Percentiles rank a stretch among this genome's conserved stretches.
Conservation (phyloP, 495 filamentous ascomycete species). For the Annulohypoxylon maeteangense region DNA sequence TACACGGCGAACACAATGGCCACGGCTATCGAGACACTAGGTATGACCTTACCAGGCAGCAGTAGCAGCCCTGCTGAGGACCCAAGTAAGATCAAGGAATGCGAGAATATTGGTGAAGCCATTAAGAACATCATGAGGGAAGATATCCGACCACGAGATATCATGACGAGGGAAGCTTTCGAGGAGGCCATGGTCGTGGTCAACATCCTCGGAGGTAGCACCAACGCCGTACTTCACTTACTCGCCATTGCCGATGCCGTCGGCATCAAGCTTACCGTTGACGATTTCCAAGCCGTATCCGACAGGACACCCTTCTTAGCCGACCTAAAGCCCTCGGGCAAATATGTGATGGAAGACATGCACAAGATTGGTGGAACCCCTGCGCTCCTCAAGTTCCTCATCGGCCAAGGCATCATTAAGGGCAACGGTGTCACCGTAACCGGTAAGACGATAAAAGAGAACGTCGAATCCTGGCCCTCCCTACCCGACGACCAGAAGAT, state of each 20-base stretch:
- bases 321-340: conserved; percentile 96
- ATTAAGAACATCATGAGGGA: conserved; percentile 87
- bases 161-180: conserved; percentile 90
- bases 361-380: conserved; percentile 92
- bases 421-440: conserved; percentile 92
- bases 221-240: conserved; percentile 95
- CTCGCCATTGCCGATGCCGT: conserved; percentile 96
- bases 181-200: conserved; percentile 97
- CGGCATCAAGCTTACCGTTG: conserved; percentile 91
- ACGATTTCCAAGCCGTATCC: conserved; percentile 96
- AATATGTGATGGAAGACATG: conserved; percentile 95
- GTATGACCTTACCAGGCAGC: conserved; percentile 93
- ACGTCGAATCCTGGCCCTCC: conserved; percentile 78
- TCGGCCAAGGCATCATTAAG: conserved; percentile 89
- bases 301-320: conserved; percentile 93
- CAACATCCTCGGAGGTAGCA: conserved; percentile 95
- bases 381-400: conserved; percentile 87
- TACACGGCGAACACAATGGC: conserved; percentile 99
- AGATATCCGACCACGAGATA: conserved; percentile 89
- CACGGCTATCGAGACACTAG: conserved; percentile 94
- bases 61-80: conserved; percentile 93
- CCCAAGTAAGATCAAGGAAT: conserved; percentile 85
- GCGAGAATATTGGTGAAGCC: conserved; percentile 81
- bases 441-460: conserved; percentile 91
- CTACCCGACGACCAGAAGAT: conserved; percentile 89